Base-by-base conservation (phyloP, 306 rosid genomes). In the Macrotyloma uniflorum region DNA sequence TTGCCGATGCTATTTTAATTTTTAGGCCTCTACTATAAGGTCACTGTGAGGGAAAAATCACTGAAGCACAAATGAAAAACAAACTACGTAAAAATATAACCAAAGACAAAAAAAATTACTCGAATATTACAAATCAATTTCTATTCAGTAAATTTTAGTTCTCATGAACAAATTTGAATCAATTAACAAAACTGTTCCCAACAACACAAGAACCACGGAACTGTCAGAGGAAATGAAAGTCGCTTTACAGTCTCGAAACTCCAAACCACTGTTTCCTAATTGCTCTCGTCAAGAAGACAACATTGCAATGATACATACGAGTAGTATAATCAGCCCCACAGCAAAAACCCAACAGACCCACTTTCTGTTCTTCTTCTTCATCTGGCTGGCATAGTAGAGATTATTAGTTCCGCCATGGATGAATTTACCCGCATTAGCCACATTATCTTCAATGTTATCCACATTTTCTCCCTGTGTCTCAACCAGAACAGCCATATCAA, bases 401-500 rank as follows among this genome's bases (percentile, higher is more conserved):
- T 84, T 89, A 49, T 83, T 82, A 15, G 97, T 89, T 47, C 97
- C 97, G 36, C 95, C 98, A 84, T 84, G 92, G 78, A 95, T 80
- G 55, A 64, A 91, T 62, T 45, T 36, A n/a, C 89, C 84, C 0
- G 90, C 97, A 69, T 49, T 86, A n/a, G 67, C 94, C 43, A 95
- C 89, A 78, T 90, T 95, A 85, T 91, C 90, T 79, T 95, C 99
- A 61, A 95, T 95, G 55, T 86, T 90, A 45, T 95, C 98, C 24
- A 95, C 35, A 50, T 91, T 83, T 24, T 88, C 94, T 19, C 96
- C 98, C 67, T 91, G 98, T 14, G 90, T 84, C 85, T 95, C 97
- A 47, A 95, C 94, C 83, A 93, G 75, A 83, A 95, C 83, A 57
- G 97, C 98, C 99, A 95, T 95, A 75, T 93, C 99, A 74, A 95